A percentile compares a stretch with the other conserved stretches of the same genome.
These are phyloP conservation scores for Tolypocladium nubicola DNA, from an alignment of 2,329 filamentous ascomycete genomes.

Conservation along the genomic window DNA sequence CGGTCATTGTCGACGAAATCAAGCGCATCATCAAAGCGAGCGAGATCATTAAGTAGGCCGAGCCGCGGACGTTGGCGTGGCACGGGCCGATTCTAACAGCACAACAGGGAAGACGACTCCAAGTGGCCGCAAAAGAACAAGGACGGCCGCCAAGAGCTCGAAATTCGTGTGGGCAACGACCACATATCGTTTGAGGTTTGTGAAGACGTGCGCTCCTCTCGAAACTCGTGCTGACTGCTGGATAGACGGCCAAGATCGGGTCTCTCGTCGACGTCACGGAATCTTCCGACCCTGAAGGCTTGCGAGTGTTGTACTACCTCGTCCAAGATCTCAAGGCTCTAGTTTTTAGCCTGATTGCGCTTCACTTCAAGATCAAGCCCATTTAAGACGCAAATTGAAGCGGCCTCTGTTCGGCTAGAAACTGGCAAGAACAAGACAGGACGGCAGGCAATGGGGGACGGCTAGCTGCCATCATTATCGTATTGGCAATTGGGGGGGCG, in stretches of 20 bases:
- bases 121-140: constrained; percentile 99
- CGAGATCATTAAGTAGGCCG: constrained; percentile 83
- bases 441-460: background rate
- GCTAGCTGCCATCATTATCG: background rate
- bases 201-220: constrained; percentile 1
- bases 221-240: background rate
- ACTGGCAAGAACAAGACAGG: background rate
- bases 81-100: background rate
- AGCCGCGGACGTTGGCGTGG: background rate
- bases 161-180: constrained; percentile 86
- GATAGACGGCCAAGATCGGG: constrained; percentile 91
- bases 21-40: constrained; percentile 95
- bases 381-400: constrained; percentile 39
- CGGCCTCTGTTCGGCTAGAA: constrained; percentile 4
- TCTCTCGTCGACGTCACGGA: constrained; percentile 95
- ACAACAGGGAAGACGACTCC: constrained; percentile 78
- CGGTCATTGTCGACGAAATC: constrained; percentile 82
- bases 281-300: constrained; percentile 87
- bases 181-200: constrained; percentile 94
- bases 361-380: constrained; percentile 94
- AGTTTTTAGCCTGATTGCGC: constrained; percentile 88
- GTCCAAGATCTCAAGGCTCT: constrained; percentile 95
- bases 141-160: constrained; percentile 90
- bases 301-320: constrained; percentile 96
- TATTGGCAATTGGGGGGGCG: background rate